phyloP scores from a whole-genome alignment of 2,329 filamentous ascomycete genomes.

The Arthrobotrys entomopaga region DNA sequence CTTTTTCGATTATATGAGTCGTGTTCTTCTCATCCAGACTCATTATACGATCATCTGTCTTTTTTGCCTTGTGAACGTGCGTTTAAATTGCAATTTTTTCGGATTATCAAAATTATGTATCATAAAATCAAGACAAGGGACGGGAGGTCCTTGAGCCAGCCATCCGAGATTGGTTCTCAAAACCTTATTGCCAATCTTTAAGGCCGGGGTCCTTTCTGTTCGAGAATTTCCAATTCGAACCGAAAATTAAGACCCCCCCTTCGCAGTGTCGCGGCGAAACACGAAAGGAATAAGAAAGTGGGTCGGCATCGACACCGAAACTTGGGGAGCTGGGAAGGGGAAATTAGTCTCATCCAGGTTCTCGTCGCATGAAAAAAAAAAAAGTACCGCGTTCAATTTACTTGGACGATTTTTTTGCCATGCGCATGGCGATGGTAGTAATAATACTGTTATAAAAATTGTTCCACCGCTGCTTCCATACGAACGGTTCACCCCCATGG shows the following conservation, averaged over 20 bases:
- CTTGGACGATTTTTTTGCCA: constrained; percentile 3
- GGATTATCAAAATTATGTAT: constrained; percentile 14
- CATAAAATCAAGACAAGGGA: constrained; percentile 53
- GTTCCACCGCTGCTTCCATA: constrained; percentile 3
- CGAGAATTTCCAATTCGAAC: constrained; percentile 34
- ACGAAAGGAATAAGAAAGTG: constrained; percentile 34
- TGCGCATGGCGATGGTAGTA: too few species aligned
- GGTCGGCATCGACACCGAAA: constrained; percentile 42
- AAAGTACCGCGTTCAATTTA: constrained; percentile 15
- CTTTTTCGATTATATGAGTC: constrained; percentile 18
- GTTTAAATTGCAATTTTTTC: constrained; percentile 5
- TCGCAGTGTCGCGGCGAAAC: constrained; percentile 10
- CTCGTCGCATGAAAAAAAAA: constrained; percentile 25
- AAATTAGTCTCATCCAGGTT: constrained; percentile 44
- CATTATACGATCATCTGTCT: not conserved
- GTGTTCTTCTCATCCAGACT: constrained; percentile 10
- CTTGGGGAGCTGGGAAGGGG: constrained; percentile 50
- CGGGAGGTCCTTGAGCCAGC: constrained; percentile 25
- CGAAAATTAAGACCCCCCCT: constrained; percentile 5
- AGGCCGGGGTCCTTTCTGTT: constrained; percentile 22
- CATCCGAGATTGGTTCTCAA: constrained; percentile 43
- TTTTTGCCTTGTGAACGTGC: constrained; percentile 7
- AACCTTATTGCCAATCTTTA: constrained; percentile 9
- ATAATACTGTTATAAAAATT: not conserved
- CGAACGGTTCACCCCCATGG: not conserved